Base-by-base conservation (phyloP, 2,329 filamentous ascomycete genomes). In the Apiospora arundinis region DNA sequence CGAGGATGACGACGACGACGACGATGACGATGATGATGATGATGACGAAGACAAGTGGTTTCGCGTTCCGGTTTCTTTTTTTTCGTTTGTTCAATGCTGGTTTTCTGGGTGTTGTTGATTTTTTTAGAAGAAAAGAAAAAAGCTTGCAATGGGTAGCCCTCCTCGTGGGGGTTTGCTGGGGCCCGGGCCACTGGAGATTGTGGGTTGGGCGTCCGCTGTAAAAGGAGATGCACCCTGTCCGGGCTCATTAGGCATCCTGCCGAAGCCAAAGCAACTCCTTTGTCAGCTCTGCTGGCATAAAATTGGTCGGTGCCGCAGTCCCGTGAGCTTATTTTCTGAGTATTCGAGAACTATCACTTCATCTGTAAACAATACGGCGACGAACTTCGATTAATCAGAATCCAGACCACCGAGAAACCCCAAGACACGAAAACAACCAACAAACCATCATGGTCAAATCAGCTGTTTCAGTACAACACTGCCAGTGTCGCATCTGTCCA, bases 201-300 rank as follows among this genome's bases (percentile, higher is more conserved):
- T 48, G 46, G 46, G 46, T 48, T 48, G 46, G 46, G 46, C 46
- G 21, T 32, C 9, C 46, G 2, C 46, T 23, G 7, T 7, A 5
- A 48, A 48, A n/a, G 21, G 18, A 18, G 46, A 8, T 48, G 46
- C 46, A 48, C 46, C 46, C 46, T 48, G 46, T 48, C 18, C 46
- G 46, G 46, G 18, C 46, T 48, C 46, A 48, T 18, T 48, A 48
- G 46, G 46, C 46, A 48, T 48, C 21, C 3, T 46, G 46, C 46
- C 46, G 46, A 48, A 48, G 46, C 46, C 46, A 48, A 48, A 48
- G 46, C 46, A 48, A 48, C 46, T 48, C 46, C 46, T n/a, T 48
- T 48, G 46, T n/a, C 46, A 48, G 46, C 46, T 48, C 46, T 8
- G 18, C 46, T 48, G 46, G 46, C 4, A 48, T 46, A 46, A 46